Evolutionary conservation across 306 rosid species (phyloP), one percentile per base, ranked within the genome.

Genomic region (Prunus campanulata): DNA sequence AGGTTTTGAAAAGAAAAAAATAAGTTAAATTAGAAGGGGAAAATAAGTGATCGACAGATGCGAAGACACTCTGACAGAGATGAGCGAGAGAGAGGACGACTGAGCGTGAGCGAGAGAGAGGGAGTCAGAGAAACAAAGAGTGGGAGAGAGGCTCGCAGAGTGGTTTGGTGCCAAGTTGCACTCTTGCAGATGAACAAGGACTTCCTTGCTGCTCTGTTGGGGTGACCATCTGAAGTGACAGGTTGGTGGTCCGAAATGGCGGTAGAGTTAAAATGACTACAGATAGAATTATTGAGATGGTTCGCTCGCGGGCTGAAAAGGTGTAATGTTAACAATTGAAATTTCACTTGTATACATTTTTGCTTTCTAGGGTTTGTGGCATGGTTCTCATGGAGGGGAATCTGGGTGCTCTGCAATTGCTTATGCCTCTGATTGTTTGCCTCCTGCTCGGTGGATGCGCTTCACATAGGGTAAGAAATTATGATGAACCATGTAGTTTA

Each of bases 381-480:
- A 81, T 79, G 86, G 83, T 48, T 69, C 65, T 39, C 66, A 67
- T 32, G 63, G 74, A 68, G 46, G 25, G 56, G 65, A 72, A 71
- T 59, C 74, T 27, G 63, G 12, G 55, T 60, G 54, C n/a, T 68
- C 35, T 64, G 72, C 75, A 77, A 15, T 49, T 83, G 65, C 62
- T 65, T 75, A 30, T 61, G 18, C 72, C 83, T 72, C 69, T 84
- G 69, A 19, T 79, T 77, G 8, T 57, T 11, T 68, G 71, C 57
- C 61, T 66, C 72, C 19, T 84, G 29, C 65, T 70, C 63, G 52
- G 77, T 64, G 72, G 52, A 30, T 52, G 83, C 75, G 80, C 80
- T 64, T 83, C 87, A 13, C 81, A 80, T 46, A 78, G 72, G 81
- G 91, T 87, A 66, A 65, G 80, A 35, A 77, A 61, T n/a, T 62